These are phyloP conservation scores for Neopestalotiopsis sp. DNA, from an alignment of 2,329 filamentous ascomycete species.

Conservation along the genomic window DNA sequence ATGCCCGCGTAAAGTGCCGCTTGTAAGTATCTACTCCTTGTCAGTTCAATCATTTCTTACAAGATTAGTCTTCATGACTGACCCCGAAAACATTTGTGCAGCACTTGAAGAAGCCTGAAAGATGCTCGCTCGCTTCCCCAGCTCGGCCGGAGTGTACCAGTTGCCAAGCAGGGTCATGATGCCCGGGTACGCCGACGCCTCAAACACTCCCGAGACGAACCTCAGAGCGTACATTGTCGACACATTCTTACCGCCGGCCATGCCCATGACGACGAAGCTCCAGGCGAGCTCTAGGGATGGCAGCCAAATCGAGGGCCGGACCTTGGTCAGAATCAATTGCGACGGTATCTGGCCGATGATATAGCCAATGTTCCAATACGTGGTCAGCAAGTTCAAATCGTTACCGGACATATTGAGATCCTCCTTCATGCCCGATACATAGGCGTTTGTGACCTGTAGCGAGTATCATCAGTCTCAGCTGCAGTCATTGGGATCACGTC, in stretches of 20 bases:
- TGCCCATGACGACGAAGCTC: slow-evolving; percentile 45
- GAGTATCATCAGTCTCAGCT: slow-evolving; percentile 42
- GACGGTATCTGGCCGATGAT: slow-evolving; percentile 49
- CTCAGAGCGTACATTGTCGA: slow-evolving; percentile 51
- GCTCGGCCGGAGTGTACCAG: slow-evolving; percentile 64
- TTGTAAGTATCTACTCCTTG: slow-evolving; percentile 44
- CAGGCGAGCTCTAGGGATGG: slow-evolving; percentile 41
- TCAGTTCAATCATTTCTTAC: slow-evolving; percentile 27
- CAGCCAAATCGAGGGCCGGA: slow-evolving; percentile 48
- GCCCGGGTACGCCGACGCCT: slow-evolving; percentile 60
- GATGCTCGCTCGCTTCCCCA: slow-evolving; percentile 60
- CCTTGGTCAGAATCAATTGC: slow-evolving; percentile 49
- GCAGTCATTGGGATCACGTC: slow-evolving; percentile 30
- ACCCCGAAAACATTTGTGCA: slow-evolving; percentile 45
- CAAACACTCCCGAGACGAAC: slow-evolving; percentile 59
- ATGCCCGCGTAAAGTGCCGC: slow-evolving; percentile 45
- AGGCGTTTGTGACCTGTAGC: slow-evolving; percentile 52
- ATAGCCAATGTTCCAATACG: slow-evolving; percentile 51
- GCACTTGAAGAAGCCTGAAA: slow-evolving; percentile 37
- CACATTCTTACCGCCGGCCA: slow-evolving; percentile 44
- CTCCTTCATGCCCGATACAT: slow-evolving; percentile 51
- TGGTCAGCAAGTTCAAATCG: slow-evolving; percentile 50
- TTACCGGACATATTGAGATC: slow-evolving; percentile 49
- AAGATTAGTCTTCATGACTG: neutral
- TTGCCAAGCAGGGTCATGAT: slow-evolving; percentile 58